Percentiles rank a stretch among this genome's conserved stretches.
Conservation (phyloP, 768 basidiomycete species). For the Auriscalpium microsporum region DNA sequence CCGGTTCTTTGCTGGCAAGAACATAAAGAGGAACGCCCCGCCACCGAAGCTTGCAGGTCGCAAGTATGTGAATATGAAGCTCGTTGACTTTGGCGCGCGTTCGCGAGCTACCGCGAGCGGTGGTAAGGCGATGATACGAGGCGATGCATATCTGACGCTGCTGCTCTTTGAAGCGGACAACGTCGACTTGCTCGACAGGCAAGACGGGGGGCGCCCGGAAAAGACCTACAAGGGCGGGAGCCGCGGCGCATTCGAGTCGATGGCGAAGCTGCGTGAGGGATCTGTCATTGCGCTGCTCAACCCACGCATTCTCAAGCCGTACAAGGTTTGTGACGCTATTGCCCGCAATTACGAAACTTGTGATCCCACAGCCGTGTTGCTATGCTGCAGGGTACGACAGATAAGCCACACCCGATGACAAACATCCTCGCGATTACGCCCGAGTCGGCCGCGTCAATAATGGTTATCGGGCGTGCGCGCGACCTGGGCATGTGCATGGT, state of each 20-base stretch:
- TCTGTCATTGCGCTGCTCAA: constrained; percentile 88
- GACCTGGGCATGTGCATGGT: constrained; percentile 86
- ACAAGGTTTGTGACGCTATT: constrained; percentile 42
- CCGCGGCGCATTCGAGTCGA: constrained; percentile 83
- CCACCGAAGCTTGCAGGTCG: constrained; percentile 45
- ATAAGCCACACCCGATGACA: constrained; percentile 64
- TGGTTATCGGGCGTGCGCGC: constrained; percentile 75
- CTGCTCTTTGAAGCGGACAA: constrained; percentile 85
- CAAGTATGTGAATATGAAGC: constrained; percentile 80
- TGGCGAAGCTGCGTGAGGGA: constrained; percentile 81
- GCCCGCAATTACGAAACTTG: not conserved
- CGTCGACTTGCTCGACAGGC: constrained; percentile 46
- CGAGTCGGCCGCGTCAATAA: constrained; percentile 67
- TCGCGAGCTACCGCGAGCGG: constrained; percentile 43
- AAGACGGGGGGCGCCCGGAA: constrained; percentile 40
- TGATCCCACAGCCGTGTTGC: not conserved
- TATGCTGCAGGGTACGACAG: constrained; percentile 32
- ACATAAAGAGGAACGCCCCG: constrained; percentile 18
- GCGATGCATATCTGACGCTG: constrained; percentile 78
- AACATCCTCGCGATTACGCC: constrained; percentile 88
- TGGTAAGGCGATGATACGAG: constrained; percentile 52
- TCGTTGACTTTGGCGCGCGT: constrained; percentile 71
- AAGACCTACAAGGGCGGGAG: constrained; percentile 84
- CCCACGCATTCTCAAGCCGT: constrained; percentile 79
- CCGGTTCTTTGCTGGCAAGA: constrained; percentile 5